A percentile compares a stretch with the other conserved stretches of the same genome.
These are phyloP conservation scores for Microbotryomycetes sp. DNA, from an alignment of 1,284 basidiomycete genomes.

Conservation along the genomic window DNA sequence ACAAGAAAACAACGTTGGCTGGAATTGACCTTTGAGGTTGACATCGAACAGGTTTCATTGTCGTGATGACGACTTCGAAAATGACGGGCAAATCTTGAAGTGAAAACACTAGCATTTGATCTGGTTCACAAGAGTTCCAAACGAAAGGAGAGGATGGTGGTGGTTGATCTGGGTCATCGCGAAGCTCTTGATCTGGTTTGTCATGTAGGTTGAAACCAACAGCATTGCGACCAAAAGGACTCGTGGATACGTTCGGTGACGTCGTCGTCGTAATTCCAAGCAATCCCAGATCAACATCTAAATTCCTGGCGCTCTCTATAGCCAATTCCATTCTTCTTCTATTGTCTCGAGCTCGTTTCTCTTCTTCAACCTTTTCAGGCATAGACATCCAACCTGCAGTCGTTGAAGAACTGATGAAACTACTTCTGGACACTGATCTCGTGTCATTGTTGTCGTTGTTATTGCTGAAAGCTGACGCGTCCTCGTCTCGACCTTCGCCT, in stretches of 20 bases:
- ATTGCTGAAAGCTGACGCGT: constrained; percentile 55
- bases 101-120: constrained; percentile 79
- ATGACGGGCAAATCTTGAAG: constrained; percentile 66
- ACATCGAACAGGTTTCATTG: constrained; percentile 55
- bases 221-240: constrained; percentile 6
- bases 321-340: constrained; percentile 19
- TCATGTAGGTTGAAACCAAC: not conserved
- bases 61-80: constrained; percentile 65
- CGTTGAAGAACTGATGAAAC: constrained; percentile 43
- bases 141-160: constrained; percentile 18
- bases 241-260: constrained; percentile 9
- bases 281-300: constrained; percentile 31
- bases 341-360: constrained; percentile 12
- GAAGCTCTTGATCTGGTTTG: constrained; percentile 17
- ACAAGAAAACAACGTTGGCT: constrained; percentile 49
- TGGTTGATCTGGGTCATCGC: constrained; percentile 23
- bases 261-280: constrained; percentile 11
- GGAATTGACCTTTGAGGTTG: constrained; percentile 41
- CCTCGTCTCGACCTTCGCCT: constrained; percentile 50
- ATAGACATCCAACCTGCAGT: constrained; percentile 7
- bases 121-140: constrained; percentile 32
- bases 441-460: constrained; percentile 54
- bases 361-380: constrained; percentile 15
- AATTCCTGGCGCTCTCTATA: constrained; percentile 25
- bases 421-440: constrained; percentile 55